A percentile compares a stretch with the other conserved stretches of the same genome.
These are phyloP conservation scores for Phytophthora aleatoria DNA, from an alignment of 352 stramenopile species.

Conservation along the genomic window DNA sequence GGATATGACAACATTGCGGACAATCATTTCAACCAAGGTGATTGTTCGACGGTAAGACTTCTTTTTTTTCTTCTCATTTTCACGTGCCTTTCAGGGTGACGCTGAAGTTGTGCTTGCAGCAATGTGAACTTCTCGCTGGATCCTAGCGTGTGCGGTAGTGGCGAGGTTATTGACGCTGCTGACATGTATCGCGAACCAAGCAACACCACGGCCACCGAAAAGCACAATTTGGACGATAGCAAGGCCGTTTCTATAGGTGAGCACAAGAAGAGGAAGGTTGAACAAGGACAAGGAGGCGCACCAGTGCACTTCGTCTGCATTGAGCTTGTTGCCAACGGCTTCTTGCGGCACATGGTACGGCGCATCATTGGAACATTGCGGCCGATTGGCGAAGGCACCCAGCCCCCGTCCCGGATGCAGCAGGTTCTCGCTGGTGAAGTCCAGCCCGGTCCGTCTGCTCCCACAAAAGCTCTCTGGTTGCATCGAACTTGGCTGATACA, in stretches of 20 bases:
- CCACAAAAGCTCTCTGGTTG: conserved; percentile 81
- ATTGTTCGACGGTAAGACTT: conserved; percentile 54
- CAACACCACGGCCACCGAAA: conserved; percentile 7
- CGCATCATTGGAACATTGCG: conserved; percentile 84
- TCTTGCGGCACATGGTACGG: conserved; percentile 89
- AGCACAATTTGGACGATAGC: conserved; percentile 13
- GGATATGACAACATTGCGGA: conserved; percentile 70
- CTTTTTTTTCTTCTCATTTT: not conserved
- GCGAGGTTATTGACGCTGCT: conserved; percentile 53
- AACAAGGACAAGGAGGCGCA: conserved; percentile 13
- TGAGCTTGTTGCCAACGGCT: conserved; percentile 83
- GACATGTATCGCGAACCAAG: conserved; percentile 33
- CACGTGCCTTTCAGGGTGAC: not conserved
- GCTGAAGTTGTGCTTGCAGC: conserved; percentile 26
- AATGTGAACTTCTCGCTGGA: conserved; percentile 80
- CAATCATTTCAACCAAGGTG: conserved; percentile 66
- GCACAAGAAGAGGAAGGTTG: conserved; percentile 50
- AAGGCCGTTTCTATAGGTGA: conserved; percentile 23
- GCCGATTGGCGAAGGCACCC: conserved; percentile 76
- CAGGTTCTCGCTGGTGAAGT: conserved; percentile 63
- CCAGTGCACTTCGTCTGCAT: conserved; percentile 83
- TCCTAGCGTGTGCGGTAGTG: conserved; percentile 50
- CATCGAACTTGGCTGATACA: conserved; percentile 86
- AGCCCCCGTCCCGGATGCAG: conserved; percentile 58
- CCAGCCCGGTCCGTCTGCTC: conserved; percentile 70